Conservation (phyloP, 805 yeast genomes). For the Nakazawaea peltata region DNA sequence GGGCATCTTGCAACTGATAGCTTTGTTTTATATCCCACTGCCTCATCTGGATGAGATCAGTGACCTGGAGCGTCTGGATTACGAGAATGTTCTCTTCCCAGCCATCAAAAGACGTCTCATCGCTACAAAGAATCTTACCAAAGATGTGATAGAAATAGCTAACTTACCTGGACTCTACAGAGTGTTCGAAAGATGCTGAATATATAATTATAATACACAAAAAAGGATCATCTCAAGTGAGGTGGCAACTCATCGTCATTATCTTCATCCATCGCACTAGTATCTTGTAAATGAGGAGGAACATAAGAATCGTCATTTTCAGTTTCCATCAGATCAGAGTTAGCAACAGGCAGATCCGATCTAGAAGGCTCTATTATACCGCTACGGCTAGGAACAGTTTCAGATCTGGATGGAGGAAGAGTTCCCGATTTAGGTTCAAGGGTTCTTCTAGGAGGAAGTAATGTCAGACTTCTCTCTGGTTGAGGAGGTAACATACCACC, state of each 20-base stretch:
- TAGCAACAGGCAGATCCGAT: no score
- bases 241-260: conserved; percentile 10
- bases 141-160: conserved; percentile 75
- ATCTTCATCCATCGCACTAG: conserved; percentile 2
- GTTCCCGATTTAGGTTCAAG: conserved; percentile 7
- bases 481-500: no score
- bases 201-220: background rate
- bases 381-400: no score
- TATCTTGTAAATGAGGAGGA: no score
- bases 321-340: background rate
- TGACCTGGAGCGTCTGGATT: conserved; percentile 17
- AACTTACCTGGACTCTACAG: conserved; percentile 84
- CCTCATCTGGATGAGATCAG: conserved; percentile 15
- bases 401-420: no score
- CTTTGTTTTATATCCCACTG: conserved; percentile 68
- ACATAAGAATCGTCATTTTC: background rate
- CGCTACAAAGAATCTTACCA: conserved; percentile 46
- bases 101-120: conserved; percentile 51
- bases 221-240: conserved; percentile 5
- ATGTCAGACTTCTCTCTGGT: background rate
- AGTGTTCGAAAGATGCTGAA: conserved; percentile 88
- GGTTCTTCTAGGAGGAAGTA: conserved; percentile 2
- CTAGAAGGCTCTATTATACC: no score
- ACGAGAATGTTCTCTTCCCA: conserved; percentile 64
- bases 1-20: conserved; percentile 59